phyloP scores from a whole-genome alignment of 257 asterid species.

The Craterostigma plantagineum region DNA sequence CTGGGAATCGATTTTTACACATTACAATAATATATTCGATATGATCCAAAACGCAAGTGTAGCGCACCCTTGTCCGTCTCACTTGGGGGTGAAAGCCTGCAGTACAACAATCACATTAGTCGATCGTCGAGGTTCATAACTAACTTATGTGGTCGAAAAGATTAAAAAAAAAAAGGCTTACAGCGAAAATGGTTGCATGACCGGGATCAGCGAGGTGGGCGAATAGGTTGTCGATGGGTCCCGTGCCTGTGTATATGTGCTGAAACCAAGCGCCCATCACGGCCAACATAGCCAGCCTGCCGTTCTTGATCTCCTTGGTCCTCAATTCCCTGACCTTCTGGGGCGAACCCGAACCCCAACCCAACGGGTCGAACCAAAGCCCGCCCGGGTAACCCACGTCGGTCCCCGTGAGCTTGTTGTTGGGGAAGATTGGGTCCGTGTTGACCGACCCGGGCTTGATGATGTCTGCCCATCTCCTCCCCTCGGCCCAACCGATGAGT shows the following conservation, averaged over 20 bases:
- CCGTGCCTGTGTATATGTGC: conserved; percentile 89
- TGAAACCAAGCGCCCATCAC: conserved; percentile 99
- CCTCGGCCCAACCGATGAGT: conserved; percentile 99
- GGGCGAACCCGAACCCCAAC: conserved; percentile 83
- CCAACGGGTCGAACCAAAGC: conserved; percentile 91
- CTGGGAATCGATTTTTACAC: too few relatives aligned
- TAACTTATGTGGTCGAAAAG: neutral
- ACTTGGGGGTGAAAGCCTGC: conserved; percentile 82
- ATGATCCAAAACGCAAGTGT: too few relatives aligned
- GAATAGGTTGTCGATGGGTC: conserved; percentile 90
- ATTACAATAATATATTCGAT: neutral
- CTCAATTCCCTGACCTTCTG: conserved; percentile 70
- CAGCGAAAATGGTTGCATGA: conserved; percentile 82
- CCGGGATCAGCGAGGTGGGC: conserved; percentile 99
- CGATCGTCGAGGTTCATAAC: neutral
- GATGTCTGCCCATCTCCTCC: conserved; percentile 97
- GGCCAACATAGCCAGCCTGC: conserved; percentile 88
- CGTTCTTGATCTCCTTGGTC: conserved; percentile 94
- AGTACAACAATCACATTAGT: conserved; percentile 4
- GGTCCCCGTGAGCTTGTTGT: conserved; percentile 95
- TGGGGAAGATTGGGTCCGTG: conserved; percentile 96
- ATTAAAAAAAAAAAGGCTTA: too few relatives aligned
- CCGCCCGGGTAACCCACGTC: conserved; percentile 98
- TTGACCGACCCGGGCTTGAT: conserved; percentile 82
- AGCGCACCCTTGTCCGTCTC: conserved; percentile 13